These are phyloP conservation scores for Cubamyces lactineus DNA, from an alignment of 768 basidiomycete species.

Conservation along the genomic window DNA sequence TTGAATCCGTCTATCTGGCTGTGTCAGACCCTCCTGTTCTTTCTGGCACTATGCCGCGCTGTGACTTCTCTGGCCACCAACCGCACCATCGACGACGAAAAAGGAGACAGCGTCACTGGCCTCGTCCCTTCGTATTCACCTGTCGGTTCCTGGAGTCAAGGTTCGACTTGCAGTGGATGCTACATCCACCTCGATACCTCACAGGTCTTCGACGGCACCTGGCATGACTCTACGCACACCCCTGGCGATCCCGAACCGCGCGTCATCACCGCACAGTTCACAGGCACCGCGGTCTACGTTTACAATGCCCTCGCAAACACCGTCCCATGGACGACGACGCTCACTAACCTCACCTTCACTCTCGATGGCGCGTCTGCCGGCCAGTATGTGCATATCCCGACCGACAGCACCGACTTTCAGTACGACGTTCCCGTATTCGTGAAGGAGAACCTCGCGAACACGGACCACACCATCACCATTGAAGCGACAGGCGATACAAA, in stretches of 20 bases:
- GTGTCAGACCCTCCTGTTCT: not conserved
- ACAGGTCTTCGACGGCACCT: constrained; percentile 17
- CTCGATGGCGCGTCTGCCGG: constrained; percentile 14
- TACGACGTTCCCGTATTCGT: constrained; percentile 17
- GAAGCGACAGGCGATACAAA: not conserved
- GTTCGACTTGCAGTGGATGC: constrained; percentile 14
- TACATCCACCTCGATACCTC: constrained; percentile 3
- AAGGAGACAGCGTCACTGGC: constrained; percentile 22
- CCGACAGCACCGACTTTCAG: not conserved
- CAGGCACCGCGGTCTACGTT: constrained; percentile 20
- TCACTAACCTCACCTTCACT: constrained; percentile 14
- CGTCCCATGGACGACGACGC: constrained; percentile 12
- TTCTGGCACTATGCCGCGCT: not conserved
- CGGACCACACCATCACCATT: constrained; percentile 13
- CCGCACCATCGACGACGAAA: constrained; percentile 26
- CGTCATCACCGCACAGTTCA: constrained; percentile 2
- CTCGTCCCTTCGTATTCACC: constrained; percentile 10
- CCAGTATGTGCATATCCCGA: constrained; percentile 8
- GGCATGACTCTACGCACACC: constrained; percentile 23
- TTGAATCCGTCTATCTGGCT: not conserved
- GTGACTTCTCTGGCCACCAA: not conserved
- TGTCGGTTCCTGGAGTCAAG: constrained; percentile 14
- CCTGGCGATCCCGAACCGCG: constrained; percentile 6
- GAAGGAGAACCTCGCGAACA: constrained; percentile 1
- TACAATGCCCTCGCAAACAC: constrained; percentile 14